Conservation (phyloP, 1,284 basidiomycete species). For the Takashimella koratensis region DNA sequence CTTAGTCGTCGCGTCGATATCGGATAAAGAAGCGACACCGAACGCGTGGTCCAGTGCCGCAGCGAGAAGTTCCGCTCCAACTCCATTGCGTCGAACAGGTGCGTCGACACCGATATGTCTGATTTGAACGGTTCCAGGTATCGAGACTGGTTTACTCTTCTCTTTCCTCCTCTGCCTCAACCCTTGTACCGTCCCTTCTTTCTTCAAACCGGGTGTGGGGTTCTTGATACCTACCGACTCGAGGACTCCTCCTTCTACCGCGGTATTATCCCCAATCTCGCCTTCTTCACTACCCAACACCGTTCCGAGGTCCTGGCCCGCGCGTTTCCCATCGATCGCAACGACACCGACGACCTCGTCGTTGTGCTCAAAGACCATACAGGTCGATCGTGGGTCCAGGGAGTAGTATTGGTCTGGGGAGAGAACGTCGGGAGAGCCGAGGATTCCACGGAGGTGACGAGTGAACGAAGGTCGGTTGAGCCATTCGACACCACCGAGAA, state of each 20-base stretch:
- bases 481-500: constrained; percentile 65
- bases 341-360: constrained; percentile 63
- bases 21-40: no score
- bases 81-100: constrained; percentile 56
- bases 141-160: constrained; percentile 30
- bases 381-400: constrained; percentile 58
- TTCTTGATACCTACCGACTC: not conserved
- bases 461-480: constrained; percentile 25
- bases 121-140: constrained; percentile 58
- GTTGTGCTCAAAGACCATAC: constrained; percentile 66
- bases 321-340: constrained; percentile 60
- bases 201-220: not conserved
- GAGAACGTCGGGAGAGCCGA: constrained; percentile 60
- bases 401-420: constrained; percentile 60
- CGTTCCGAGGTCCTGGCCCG: constrained; percentile 19
- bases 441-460: constrained; percentile 53
- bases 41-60: constrained; percentile 62
- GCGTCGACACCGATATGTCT: constrained; percentile 72
- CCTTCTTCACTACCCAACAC: constrained; percentile 22
- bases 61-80: constrained; percentile 64
- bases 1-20: no score
- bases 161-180: not conserved
- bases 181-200: constrained; percentile 4
- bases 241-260: constrained; percentile 2
- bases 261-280: constrained; percentile 5